These are phyloP conservation scores for Tolypocladium ophioglossoides DNA, from an alignment of 2,329 filamentous ascomycete species.

Conservation along the genomic window DNA sequence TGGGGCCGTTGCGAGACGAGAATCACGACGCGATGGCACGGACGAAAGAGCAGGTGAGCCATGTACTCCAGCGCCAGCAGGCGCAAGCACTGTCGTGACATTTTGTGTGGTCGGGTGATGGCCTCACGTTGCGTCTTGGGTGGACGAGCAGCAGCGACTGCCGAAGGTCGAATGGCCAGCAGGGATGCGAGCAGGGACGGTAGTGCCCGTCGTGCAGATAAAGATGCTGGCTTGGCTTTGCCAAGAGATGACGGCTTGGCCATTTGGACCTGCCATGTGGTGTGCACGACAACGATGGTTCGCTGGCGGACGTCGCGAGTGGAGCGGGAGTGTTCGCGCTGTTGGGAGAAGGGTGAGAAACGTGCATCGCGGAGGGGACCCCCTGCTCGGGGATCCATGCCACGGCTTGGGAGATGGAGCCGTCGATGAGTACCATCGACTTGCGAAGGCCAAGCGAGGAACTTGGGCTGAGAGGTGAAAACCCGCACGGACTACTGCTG, in stretches of 20 bases:
- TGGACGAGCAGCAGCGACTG: background rate
- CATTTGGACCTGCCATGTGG: constrained; percentile 7
- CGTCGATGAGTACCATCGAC: background rate
- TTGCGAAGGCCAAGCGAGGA: background rate
- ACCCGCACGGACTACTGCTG: background rate
- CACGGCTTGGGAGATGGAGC: background rate
- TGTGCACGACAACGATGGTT: constrained; percentile 7
- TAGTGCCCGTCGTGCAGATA: background rate
- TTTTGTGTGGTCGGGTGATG: background rate
- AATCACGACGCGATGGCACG: too few species aligned
- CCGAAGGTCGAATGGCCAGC: background rate
- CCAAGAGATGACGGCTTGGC: background rate
- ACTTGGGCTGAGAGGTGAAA: background rate
- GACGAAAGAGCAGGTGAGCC: background rate
- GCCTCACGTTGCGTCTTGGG: background rate
- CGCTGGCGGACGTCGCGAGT: background rate
- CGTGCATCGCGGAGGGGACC: too few species aligned
- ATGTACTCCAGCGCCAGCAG: background rate
- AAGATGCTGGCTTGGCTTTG: constrained; percentile 1
- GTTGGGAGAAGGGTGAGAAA: background rate
- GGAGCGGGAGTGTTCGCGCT: background rate
- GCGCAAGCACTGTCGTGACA: background rate
- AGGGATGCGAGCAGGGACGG: background rate
- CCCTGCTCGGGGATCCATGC: too few species aligned
- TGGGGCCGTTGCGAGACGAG: too few species aligned